Evolutionary conservation across 2,329 filamentous ascomycete species (phyloP).

Genomic region (Aureobasidium sp.): DNA sequence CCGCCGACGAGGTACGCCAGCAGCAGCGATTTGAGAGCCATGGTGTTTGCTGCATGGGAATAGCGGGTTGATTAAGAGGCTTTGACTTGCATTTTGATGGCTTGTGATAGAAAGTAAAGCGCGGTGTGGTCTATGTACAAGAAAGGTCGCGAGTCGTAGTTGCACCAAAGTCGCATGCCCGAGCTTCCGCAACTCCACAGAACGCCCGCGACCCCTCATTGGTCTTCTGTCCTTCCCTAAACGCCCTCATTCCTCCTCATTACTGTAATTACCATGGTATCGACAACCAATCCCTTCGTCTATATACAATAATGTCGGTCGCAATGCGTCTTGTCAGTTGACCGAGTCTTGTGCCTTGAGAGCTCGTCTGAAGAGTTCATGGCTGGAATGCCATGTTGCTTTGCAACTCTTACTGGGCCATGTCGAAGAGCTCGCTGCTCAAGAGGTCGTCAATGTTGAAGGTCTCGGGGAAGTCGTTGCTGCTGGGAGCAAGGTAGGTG

Average conservation of each 20-base stretch:
- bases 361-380: not conserved
- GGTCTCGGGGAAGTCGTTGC: conserved; percentile 10
- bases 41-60: conserved; percentile 15
- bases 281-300: not conserved
- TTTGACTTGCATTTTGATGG: not conserved
- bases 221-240: not conserved
- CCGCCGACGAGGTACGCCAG: conserved; percentile 77
- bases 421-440: conserved; percentile 11
- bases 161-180: not conserved
- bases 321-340: not conserved
- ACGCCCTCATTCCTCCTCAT: conserved; percentile 4
- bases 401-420: conserved; percentile 1
- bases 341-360: not conserved
- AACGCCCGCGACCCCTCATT: conserved; percentile 9
- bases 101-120: not conserved
- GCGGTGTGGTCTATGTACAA: not conserved
- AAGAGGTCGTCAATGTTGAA: conserved; percentile 16
- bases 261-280: not conserved
- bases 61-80: not conserved
- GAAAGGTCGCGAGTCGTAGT: not conserved
- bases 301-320: not conserved
- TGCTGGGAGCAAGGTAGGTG: conserved; percentile 13
- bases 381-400: not conserved
- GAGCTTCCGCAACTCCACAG: conserved; percentile 1
- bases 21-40: conserved; percentile 49